Evolutionary conservation across 768 basidiomycete species (phyloP).

Genomic region (Neoboletus subvelutipes): DNA sequence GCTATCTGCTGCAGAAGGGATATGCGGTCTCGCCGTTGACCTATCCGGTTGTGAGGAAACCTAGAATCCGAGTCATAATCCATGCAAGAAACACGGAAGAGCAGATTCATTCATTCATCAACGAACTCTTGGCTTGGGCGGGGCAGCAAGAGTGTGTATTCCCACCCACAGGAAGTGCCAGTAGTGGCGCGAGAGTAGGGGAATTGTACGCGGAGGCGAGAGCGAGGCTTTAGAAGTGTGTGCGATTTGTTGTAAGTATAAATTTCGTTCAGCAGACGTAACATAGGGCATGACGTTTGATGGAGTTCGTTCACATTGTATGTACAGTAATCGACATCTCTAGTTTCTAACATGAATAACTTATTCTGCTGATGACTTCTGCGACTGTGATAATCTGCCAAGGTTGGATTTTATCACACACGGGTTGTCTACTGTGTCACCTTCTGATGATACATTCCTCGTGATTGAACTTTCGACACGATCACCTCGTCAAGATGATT

Average conservation of each 20-base stretch:
- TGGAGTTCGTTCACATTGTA: not conserved
- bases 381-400: not conserved
- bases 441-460: not conserved
- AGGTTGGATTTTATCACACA: not conserved
- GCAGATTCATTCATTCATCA: slow-evolving; percentile 13
- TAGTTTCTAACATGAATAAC: not conserved
- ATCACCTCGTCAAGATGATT: too few relatives aligned
- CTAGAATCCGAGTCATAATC: slow-evolving; percentile 18
- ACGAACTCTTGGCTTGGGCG: slow-evolving; percentile 13
- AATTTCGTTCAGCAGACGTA: not conserved
- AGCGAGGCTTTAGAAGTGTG: slow-evolving; percentile 15
- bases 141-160: not conserved
- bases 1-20: slow-evolving; percentile 17
- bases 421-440: not conserved
- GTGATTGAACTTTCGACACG: too few relatives aligned
- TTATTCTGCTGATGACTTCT: not conserved
- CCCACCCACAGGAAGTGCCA: not conserved
- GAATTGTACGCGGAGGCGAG: not conserved
- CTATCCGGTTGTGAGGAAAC: slow-evolving; percentile 13
- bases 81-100: slow-evolving; percentile 19
- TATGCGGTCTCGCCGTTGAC: slow-evolving; percentile 13
- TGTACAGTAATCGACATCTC: not conserved
- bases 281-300: not conserved
- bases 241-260: not conserved
- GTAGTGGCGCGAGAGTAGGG: not conserved